Percentiles rank a stretch among this genome's conserved stretches.
phyloP scores from a whole-genome alignment of 1,284 basidiomycete genomes.

The Apiotrichum mycotoxinovorans region DNA sequence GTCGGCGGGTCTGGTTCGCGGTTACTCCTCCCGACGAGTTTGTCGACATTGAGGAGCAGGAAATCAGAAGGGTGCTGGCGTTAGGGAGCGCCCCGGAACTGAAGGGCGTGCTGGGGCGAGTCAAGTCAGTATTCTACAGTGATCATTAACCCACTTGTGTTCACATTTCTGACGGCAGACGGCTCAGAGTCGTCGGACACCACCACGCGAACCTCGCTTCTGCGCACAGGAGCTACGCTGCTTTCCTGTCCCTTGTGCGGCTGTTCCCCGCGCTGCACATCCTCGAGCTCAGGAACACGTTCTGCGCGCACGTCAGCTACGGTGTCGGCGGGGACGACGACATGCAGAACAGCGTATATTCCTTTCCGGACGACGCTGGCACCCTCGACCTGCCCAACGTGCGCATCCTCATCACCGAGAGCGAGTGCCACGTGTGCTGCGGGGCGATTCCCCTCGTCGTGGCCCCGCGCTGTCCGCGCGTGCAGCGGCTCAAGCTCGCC shows the following conservation, averaged over 20 bases:
- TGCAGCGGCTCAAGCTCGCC: neutral
- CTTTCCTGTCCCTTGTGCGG: neutral
- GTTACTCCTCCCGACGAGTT: neutral
- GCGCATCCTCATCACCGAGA: neutral
- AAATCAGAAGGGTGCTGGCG: neutral
- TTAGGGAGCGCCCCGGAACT: neutral
- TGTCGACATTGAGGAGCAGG: neutral
- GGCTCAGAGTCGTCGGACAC: neutral
- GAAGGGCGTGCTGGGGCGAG: neutral
- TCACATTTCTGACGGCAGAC: neutral
- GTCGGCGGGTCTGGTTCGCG: neutral
- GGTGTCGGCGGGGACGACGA: neutral
- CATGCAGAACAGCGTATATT: neutral
- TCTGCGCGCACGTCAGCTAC: slow-evolving; percentile 8
- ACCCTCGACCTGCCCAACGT: neutral
- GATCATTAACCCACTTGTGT: no score
- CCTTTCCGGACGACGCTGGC: no score
- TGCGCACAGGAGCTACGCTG: neutral
- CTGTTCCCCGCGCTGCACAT: neutral
- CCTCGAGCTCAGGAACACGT: slow-evolving; percentile 6
- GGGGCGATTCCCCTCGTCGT: neutral
- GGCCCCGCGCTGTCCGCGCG: neutral
- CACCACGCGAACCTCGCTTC: neutral
- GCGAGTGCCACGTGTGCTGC: neutral
- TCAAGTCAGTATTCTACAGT: neutral